Evolutionary conservation across 306 rosid species (phyloP).

Genomic region (Vicia sativa): DNA sequence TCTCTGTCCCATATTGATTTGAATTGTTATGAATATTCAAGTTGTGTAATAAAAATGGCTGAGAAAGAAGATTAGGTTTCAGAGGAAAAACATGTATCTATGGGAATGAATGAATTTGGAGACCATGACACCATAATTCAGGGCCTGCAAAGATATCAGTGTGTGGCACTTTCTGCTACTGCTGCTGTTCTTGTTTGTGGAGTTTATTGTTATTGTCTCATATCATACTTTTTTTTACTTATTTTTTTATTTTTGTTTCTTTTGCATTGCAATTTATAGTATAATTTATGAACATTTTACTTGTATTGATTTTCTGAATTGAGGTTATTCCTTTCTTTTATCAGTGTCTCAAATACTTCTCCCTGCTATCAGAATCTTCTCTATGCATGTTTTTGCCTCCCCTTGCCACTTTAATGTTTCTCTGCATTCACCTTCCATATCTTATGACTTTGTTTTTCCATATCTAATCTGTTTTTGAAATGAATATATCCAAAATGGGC

Average conservation of each 20-base stretch:
- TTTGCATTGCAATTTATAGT: constrained; percentile 68
- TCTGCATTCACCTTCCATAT: constrained; percentile 4
- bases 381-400: constrained; percentile 9
- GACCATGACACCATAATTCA: constrained; percentile 73
- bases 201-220: constrained; percentile 60
- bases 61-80: constrained; percentile 83
- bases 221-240: constrained; percentile 59
- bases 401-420: constrained; percentile 20
- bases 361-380: constrained; percentile 30
- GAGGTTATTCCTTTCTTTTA: constrained; percentile 43
- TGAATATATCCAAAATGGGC: no score
- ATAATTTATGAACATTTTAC: constrained; percentile 79
- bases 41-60: constrained; percentile 87
- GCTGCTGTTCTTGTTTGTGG: constrained; percentile 64
- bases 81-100: constrained; percentile 72
- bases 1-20: constrained; percentile 75
- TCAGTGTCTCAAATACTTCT: constrained; percentile 29
- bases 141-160: constrained; percentile 58
- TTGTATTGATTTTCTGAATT: constrained; percentile 68
- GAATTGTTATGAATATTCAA: constrained; percentile 80
- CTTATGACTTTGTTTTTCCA: not conserved
- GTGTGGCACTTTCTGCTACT: constrained; percentile 49
- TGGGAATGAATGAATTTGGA: constrained; percentile 72
- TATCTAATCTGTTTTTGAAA: not conserved
- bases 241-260: constrained; percentile 51